Percentiles rank a stretch among this genome's conserved stretches.
Conservation (phyloP, 441 rosid species). For the Lepidium campestre region DNA sequence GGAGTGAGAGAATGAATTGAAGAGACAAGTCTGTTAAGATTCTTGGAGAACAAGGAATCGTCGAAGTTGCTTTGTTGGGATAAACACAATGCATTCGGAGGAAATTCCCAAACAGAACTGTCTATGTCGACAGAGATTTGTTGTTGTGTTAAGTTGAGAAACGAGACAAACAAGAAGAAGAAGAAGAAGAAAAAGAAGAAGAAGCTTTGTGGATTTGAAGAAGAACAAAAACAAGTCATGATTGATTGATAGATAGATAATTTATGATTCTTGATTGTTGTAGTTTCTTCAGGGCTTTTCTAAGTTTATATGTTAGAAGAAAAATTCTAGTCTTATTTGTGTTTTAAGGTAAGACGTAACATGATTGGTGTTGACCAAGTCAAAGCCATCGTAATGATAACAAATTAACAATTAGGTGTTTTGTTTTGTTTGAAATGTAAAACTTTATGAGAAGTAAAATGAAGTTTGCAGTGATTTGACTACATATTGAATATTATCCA, state of each 20-base stretch:
- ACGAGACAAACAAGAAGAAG: not conserved
- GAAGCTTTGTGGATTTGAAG: not conserved
- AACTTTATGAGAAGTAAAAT: no score
- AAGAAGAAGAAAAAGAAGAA: not conserved
- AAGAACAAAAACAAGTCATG: not conserved
- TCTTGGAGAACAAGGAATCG: not conserved
- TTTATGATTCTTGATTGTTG: not conserved
- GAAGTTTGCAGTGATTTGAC: no score
- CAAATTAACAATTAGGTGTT: no score
- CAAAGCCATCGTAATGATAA: no score
- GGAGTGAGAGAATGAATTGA: not conserved
- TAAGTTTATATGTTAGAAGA: not conserved
- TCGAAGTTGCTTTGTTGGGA: not conserved
- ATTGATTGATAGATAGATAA: not conserved
- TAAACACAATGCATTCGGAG: not conserved
- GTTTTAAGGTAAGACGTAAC: no score
- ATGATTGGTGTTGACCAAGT: no score
- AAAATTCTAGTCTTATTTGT: no score
- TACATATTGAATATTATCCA: no score
- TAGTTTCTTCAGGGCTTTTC: not conserved
- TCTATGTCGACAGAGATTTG: not conserved
- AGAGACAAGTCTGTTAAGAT: constrained; percentile 7
- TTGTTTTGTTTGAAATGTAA: no score
- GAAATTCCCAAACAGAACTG: not conserved
- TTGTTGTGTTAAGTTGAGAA: constrained; percentile 1